Evolutionary conservation across 352 stramenopile species (phyloP), one percentile per base, ranked within the genome.

Genomic region (Phytophthora brassicae): DNA sequence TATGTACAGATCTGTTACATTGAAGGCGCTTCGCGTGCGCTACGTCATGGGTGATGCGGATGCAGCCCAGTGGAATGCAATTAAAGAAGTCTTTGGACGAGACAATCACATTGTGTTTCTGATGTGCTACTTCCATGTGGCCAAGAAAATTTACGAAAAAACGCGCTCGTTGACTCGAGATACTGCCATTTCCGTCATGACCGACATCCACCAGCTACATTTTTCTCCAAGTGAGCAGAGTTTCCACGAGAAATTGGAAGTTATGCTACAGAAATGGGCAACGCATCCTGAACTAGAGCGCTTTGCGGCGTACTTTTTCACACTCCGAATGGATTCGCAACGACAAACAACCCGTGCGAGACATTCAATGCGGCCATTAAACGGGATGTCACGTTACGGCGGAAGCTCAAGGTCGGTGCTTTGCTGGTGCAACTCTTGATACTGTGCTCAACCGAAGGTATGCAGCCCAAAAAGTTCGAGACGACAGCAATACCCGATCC

Each of bases 151-250:
- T 13, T 63, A 29, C 6, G 47, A 63, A 35, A 62, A 67, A 17
- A 71, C 46, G 0, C 28, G 45, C 2, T 45, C 45, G 26, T 8
- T 31, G 26, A 8, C 70, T 8, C 26, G 26, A 41, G 1, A 41
- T 41, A 19, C 33, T 41, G 65, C 33, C 5, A 19, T 35, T 57
- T 98, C 28, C 88, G 36, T 42, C 14, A 19, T 42, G 14, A 6
- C 36, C 7, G 36, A 22, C 16, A 19, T 42, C 36, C 13, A 42
- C 36, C 14, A 42, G 1, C 36, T 42, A 11, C 36, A 42, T 20
- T 42, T 42, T 20, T 22, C 36, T 20, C 8, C 16, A 22, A 22
- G 36, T 23, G 36, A 42, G 1, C 16, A 42, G 36, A 42, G 36
- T 23, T 42, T 42, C 7, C 33, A 39, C 6, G 33, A 39, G 33